Evolutionary conservation across 352 stramenopile genomes (phyloP).

Genomic region (Phytophthora citricola): DNA sequence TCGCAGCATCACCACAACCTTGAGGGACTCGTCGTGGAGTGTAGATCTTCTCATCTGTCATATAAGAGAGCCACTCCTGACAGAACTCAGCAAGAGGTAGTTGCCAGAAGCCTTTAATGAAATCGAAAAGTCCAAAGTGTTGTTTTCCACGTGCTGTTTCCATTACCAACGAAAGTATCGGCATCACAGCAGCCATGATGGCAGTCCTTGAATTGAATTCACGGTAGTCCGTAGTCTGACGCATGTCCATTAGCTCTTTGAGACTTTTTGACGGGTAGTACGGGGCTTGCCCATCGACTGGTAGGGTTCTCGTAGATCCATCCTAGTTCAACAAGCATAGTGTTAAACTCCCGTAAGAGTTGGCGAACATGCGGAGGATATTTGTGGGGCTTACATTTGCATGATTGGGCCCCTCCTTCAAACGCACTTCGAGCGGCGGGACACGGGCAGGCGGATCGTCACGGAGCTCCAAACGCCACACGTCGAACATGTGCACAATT

Average conservation of each 20-base stretch:
- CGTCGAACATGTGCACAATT: constrained; percentile 2
- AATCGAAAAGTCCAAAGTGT: not conserved
- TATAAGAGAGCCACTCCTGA: constrained; percentile 1
- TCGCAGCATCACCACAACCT: not conserved
- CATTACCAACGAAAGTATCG: constrained; percentile 17
- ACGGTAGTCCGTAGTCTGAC: no score
- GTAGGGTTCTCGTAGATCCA: no score
- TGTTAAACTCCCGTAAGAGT: no score
- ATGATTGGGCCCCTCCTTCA: no score
- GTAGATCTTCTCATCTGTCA: not conserved
- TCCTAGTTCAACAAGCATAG: no score
- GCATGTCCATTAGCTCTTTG: no score
- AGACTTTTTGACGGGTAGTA: no score
- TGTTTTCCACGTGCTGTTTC: constrained; percentile 8
- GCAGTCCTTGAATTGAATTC: not conserved
- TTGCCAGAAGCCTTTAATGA: not conserved
- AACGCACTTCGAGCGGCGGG: no score
- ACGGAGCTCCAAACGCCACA: constrained; percentile 5
- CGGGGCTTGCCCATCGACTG: no score
- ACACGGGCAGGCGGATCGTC: not conserved
- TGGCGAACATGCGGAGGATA: no score
- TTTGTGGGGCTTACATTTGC: no score
- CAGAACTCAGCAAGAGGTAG: not conserved
- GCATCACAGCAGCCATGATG: constrained; percentile 19
- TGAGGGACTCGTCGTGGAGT: not conserved